These are phyloP conservation scores for Pythium rishiriense DNA, from an alignment of 352 stramenopile species.

Conservation along the genomic window DNA sequence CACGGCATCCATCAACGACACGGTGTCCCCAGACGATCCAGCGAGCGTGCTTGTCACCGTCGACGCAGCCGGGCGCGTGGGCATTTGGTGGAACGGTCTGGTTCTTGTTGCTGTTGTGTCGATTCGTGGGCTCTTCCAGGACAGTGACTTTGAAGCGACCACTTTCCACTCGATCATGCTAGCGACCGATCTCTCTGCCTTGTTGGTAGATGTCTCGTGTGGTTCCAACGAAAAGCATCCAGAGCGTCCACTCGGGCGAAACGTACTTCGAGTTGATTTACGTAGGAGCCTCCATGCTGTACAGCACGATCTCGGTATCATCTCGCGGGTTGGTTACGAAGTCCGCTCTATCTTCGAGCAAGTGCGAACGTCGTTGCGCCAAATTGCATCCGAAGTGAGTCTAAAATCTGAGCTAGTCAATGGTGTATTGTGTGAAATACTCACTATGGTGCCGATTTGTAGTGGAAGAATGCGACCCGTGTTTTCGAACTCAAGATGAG, in stretches of 20 bases:
- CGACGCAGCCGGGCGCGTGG: constrained; percentile 38
- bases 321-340: constrained; percentile 21
- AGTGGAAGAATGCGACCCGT: constrained; percentile 77
- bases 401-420: neutral
- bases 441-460: neutral
- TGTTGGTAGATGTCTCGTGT: constrained; percentile 18
- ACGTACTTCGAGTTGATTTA: constrained; percentile 18
- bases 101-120: constrained; percentile 52
- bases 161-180: constrained; percentile 14
- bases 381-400: constrained; percentile 49
- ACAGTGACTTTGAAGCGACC: neutral
- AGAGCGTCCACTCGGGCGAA: neutral
- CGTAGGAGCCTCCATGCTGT: constrained; percentile 10
- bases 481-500: constrained; percentile 82
- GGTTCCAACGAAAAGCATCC: neutral
- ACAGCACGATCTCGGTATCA: constrained; percentile 2
- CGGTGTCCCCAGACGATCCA: neutral
- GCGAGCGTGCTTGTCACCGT: constrained; percentile 47
- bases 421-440: too few species aligned
- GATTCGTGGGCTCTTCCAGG: constrained; percentile 21
- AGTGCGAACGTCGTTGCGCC: constrained; percentile 38
- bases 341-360: constrained; percentile 31
- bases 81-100: constrained; percentile 63
- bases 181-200: constrained; percentile 14
- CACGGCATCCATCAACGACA: neutral